Percentiles rank a stretch among this genome's conserved stretches.
Conservation (phyloP, 2,329 filamentous ascomycete genomes). For the Cladosporium sp. region DNA sequence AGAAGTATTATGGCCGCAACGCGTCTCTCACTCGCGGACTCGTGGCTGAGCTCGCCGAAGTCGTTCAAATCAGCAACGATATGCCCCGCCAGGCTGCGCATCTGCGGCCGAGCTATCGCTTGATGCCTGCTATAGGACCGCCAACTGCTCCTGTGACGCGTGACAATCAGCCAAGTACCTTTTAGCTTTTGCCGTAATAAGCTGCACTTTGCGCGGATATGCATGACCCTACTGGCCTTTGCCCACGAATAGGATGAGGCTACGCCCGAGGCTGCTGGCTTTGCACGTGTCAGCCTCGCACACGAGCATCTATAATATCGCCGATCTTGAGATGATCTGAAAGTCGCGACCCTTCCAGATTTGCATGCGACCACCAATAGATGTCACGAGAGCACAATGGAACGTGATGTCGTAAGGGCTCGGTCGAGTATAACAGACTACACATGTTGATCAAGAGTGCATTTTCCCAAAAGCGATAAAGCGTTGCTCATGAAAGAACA, state of each 20-base stretch:
- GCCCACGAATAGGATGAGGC: slow-evolving; percentile 1
- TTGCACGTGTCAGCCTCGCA: background rate
- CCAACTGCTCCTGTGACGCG: background rate
- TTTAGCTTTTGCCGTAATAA: background rate
- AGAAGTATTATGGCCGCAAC: background rate
- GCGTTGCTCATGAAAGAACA: too few species aligned
- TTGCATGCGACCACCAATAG: too few species aligned
- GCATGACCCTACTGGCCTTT: background rate
- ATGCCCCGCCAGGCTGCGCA: background rate
- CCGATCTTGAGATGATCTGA: too few species aligned
- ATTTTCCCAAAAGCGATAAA: too few species aligned
- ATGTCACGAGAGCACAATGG: too few species aligned
- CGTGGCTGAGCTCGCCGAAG: background rate
- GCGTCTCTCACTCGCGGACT: background rate
- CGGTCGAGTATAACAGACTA: too few species aligned
- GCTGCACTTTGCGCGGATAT: slow-evolving; percentile 7
- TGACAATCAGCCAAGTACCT: background rate
- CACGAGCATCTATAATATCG: too few species aligned
- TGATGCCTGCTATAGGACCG: slow-evolving; percentile 3
- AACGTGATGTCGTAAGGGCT: too few species aligned
- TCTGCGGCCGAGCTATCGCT: background rate
- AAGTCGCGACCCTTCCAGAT: too few species aligned
- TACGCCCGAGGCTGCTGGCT: background rate
- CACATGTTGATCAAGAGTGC: too few species aligned
- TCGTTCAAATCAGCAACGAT: background rate